Base-by-base conservation (phyloP, 2,329 filamentous ascomycete species). In the Xylariaceae sp. region DNA sequence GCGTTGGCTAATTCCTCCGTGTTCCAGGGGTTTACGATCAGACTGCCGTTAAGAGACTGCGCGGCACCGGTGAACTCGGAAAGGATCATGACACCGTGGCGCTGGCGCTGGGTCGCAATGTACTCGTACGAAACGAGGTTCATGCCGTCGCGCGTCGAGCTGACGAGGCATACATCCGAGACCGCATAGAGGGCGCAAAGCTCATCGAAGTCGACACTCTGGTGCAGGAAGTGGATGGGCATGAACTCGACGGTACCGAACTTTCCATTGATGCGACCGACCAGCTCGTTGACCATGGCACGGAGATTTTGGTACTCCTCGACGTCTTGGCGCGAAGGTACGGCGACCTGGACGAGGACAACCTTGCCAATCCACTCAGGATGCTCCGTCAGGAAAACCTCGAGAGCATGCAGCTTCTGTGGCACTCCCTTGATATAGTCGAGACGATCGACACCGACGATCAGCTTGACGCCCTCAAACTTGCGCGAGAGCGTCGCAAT, bases 351-450 rank as follows among this genome's bases (percentile, higher is more conserved):
- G 0, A 97, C 91, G 13, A 99, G 82, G 2, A 97, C 92, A 18
- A 97, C 92, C 75, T 96, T 96, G 67, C 94, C 94, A 62, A 97
- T 93, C 92, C 92, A 97, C 74, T 97, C 93, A 0, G 94, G 94
- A 70, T 99, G 92, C 70, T 97, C 93, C 0, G 92, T 96, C 37
- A 99, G 80, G 78, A 99, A 97, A 3, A 97, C 91, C 74, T 99
- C 94, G 48, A 97, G 84, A 1, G 94, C 93, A 71, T 97, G 94
- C 8, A 99, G 80, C 74, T 99, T 99, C 75, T 99, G 94, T 0
- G 94, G 94, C 8, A 99, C 92, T 64, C 94, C 94, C 77, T 97
- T 97, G 84, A 97, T 97, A 76, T 99, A 97, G 75, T 99, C 94
- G 54, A 97, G 83, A 53, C 94, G 89, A 73, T 99, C 94, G 55